These are phyloP conservation scores for Picochlorum sp. DNA, from an alignment of 139 green algal species.

Conservation along the genomic window DNA sequence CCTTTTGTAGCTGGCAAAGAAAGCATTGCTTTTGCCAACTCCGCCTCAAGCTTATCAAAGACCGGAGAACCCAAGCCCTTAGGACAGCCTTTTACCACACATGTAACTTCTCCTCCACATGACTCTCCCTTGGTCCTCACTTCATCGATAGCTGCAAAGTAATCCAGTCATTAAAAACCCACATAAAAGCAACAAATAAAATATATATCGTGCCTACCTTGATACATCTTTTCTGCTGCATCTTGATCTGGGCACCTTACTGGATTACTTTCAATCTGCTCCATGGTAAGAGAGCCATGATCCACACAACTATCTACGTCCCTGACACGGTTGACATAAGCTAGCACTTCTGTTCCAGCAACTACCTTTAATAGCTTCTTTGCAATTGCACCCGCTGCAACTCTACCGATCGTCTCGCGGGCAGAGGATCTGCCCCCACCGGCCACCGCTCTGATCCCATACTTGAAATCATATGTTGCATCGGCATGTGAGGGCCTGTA, in stretches of 20 bases:
- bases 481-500: conserved; percentile 94
- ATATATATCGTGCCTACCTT: conserved; percentile 29
- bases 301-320: conserved; percentile 70
- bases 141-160: conserved; percentile 74
- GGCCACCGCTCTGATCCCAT: conserved; percentile 89
- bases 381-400: conserved; percentile 92
- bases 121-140: conserved; percentile 84
- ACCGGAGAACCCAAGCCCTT: conserved; percentile 84
- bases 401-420: conserved; percentile 92
- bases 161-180: not conserved
- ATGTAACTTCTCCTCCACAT: conserved; percentile 95
- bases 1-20: conserved; percentile 94
- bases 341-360: conserved; percentile 72
- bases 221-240: conserved; percentile 79
- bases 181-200: not conserved
- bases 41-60: conserved; percentile 98
- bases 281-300: conserved; percentile 62
- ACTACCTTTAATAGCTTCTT: conserved; percentile 90
- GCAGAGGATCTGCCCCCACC: conserved; percentile 92
- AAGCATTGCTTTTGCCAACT: conserved; percentile 93
- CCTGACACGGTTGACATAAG: conserved; percentile 78
- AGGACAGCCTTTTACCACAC: conserved; percentile 81
- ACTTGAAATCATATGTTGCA: conserved; percentile 99
- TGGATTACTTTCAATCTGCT: conserved; percentile 90
- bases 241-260: conserved; percentile 86